Percentiles rank a stretch among this genome's conserved stretches.
Conservation (phyloP, 176 grass and related monocot species). For the Tillandsia leiboldiana region DNA sequence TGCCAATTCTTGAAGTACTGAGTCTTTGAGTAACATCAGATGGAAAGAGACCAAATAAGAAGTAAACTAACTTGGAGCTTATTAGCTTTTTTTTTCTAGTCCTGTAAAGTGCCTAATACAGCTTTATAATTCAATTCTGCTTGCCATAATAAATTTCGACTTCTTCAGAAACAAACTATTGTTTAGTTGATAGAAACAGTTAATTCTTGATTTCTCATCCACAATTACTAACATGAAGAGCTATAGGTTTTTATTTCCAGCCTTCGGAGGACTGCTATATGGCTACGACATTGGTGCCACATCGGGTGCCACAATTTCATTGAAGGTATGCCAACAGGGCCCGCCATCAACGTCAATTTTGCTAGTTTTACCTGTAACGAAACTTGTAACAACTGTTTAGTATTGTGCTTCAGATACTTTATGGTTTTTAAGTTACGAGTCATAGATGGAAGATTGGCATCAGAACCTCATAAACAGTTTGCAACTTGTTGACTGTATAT, state of each 20-base stretch:
- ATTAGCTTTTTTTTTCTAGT: not conserved
- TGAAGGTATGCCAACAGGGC: constrained; percentile 33
- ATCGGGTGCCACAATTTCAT: constrained; percentile 79
- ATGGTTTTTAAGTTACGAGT: not conserved
- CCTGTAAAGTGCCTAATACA: not conserved
- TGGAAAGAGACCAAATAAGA: too few relatives aligned
- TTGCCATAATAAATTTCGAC: not conserved
- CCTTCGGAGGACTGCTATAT: constrained; percentile 83
- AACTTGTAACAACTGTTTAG: not conserved
- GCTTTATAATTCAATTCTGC: too few relatives aligned
- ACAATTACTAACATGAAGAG: constrained; percentile 11
- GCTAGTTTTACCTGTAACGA: not conserved
- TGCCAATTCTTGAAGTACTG: too few relatives aligned
- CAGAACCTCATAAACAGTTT: too few relatives aligned
- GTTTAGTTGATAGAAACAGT: not conserved
- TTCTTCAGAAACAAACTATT: not conserved
- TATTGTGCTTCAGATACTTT: not conserved
- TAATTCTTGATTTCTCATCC: not conserved
- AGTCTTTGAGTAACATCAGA: too few relatives aligned
- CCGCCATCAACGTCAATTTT: not conserved
- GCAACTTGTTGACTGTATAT: too few relatives aligned
- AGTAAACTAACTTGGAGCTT: not conserved
- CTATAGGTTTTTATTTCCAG: constrained; percentile 82
- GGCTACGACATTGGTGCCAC: constrained; percentile 95
- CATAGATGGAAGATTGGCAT: too few relatives aligned